phyloP scores from a whole-genome alignment of 768 basidiomycete species.

The Lactarius pseudohatsudake region DNA sequence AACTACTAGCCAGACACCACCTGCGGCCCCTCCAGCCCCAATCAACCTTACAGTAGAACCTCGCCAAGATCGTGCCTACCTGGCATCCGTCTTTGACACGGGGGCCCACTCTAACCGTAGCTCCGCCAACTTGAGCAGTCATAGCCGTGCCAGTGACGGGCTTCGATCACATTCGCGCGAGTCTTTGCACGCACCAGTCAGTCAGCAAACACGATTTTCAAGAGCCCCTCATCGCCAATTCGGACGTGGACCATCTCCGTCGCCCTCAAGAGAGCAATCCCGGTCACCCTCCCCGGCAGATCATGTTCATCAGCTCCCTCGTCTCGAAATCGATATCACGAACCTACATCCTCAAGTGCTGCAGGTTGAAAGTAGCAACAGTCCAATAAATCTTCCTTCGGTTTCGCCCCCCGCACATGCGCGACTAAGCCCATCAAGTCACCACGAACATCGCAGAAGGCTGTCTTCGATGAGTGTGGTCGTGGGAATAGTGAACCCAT shows the following conservation, averaged over 20 bases:
- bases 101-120: background rate
- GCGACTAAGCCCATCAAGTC: background rate
- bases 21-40: background rate
- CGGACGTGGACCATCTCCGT: conserved; percentile 1
- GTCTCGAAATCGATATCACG: background rate
- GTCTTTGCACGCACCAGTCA: background rate
- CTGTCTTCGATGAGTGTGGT: conserved; percentile 3
- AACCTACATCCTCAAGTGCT: background rate
- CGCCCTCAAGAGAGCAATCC: background rate
- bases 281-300: background rate
- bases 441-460: background rate
- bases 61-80: background rate
- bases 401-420: background rate
- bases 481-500: background rate
- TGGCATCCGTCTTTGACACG: background rate
- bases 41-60: background rate
- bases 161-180: conserved; percentile 6
- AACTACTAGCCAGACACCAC: background rate
- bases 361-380: background rate
- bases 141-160: conserved; percentile 13
- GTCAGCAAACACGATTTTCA: background rate
- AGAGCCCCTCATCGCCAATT: conserved; percentile 9
- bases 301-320: background rate
- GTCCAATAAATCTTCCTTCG: background rate
- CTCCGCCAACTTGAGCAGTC: conserved; percentile 9